These are phyloP conservation scores for Zymoseptoria ardabiliae DNA, from an alignment of 2,329 filamentous ascomycete species.

Conservation along the genomic window DNA sequence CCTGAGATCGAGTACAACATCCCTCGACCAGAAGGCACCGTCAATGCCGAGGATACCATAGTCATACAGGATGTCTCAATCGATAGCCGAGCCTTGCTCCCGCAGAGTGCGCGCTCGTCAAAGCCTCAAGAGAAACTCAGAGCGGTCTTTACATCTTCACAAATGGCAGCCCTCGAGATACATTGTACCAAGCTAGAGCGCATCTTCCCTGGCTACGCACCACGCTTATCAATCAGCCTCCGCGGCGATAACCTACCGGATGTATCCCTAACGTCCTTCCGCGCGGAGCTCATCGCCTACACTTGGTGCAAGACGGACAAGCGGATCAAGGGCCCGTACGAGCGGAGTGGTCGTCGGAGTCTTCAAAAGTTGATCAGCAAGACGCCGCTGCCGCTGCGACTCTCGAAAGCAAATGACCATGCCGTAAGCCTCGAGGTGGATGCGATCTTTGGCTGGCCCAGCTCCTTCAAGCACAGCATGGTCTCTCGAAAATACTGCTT, in stretches of 20 bases:
- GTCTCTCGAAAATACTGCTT: conserved; percentile 11
- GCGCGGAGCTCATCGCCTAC: conserved; percentile 8
- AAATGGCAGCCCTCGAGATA: conserved; percentile 14
- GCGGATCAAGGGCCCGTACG: conserved; percentile 8
- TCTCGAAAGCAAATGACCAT: conserved; percentile 12
- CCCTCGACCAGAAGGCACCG: conserved; percentile 1
- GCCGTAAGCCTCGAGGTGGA: conserved; percentile 4
- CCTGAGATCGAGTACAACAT: conserved; percentile 3
- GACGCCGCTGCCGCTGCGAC: conserved; percentile 3
- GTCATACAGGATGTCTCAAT: conserved; percentile 9
- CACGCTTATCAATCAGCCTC: conserved; percentile 12
- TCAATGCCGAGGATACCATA: conserved; percentile 1
- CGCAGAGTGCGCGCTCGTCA: conserved; percentile 13
- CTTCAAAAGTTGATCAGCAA: conserved; percentile 7
- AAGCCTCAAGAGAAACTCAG: conserved; percentile 19
- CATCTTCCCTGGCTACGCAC: conserved; percentile 12
- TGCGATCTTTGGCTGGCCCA: conserved; percentile 1
- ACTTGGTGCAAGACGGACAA: conserved; percentile 10
- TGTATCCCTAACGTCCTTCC: conserved; percentile 8
- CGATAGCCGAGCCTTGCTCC: conserved; percentile 17
- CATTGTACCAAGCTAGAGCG: conserved; percentile 11
- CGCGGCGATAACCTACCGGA: conserved; percentile 10
- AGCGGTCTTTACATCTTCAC: conserved; percentile 17
- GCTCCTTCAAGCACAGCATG: conserved; percentile 13
- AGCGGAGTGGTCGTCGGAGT: conserved; percentile 6